phyloP scores from a whole-genome alignment of 1,284 basidiomycete genomes.

The Rhodotorula sp. region DNA sequence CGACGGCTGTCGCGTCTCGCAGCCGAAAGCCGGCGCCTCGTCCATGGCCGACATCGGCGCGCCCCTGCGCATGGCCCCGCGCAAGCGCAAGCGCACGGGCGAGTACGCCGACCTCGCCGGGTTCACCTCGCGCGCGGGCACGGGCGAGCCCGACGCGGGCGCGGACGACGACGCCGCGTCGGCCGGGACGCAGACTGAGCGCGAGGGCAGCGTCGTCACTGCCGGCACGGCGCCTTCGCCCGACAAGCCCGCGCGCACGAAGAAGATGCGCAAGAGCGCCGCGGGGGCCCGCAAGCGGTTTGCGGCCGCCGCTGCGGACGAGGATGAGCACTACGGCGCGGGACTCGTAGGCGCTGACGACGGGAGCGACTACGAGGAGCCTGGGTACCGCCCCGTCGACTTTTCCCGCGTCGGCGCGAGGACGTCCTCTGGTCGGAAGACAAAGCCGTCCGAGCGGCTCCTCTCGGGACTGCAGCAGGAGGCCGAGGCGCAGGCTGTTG shows the following conservation, averaged over 20 bases:
- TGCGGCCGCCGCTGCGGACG: not conserved
- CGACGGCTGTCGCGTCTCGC: constrained; percentile 36
- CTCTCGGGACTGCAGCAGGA: not conserved
- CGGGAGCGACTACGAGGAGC: not conserved
- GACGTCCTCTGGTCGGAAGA: constrained; percentile 10
- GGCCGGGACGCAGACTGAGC: not conserved
- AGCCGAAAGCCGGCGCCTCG: not conserved
- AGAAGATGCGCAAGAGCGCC: constrained; percentile 1
- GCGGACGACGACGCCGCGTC: constrained; percentile 8
- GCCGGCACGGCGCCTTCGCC: not conserved
- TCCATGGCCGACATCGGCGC: constrained; percentile 4
- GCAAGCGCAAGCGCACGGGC: constrained; percentile 19
- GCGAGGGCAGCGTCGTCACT: not conserved
- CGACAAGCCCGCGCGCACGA: not conserved
- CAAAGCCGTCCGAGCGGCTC: not conserved
- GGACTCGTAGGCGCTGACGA: not conserved
- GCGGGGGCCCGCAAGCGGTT: not conserved
- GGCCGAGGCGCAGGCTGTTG: no score
- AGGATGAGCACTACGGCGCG: constrained; percentile 1
- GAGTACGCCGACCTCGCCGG: constrained; percentile 15
- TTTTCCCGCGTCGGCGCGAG: not conserved
- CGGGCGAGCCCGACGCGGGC: not conserved
- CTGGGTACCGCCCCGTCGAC: not conserved
- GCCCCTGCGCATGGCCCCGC: constrained; percentile 1
- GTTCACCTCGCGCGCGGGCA: not conserved